Evolutionary conservation across 2,329 filamentous ascomycete genomes (phyloP).

Genomic region (Epichloe hybrida): DNA sequence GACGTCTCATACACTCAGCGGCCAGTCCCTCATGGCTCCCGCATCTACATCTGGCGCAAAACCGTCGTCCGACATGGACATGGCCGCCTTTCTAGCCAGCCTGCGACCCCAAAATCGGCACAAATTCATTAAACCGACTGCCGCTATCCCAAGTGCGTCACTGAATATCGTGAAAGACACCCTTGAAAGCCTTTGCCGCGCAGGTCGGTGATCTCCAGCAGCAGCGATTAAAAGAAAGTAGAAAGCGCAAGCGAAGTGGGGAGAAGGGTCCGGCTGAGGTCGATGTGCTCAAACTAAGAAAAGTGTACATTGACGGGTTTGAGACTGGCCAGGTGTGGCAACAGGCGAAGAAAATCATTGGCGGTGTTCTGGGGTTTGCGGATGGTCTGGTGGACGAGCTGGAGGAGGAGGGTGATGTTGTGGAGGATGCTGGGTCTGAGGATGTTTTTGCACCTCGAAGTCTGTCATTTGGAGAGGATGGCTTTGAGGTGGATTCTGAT

Average conservation of each 20-base stretch:
- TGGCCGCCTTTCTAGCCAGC: constrained; percentile 40
- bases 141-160: constrained; percentile 53
- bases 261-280: constrained; percentile 24
- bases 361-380: constrained; percentile 36
- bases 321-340: constrained; percentile 86
- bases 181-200: constrained; percentile 66
- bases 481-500: constrained; percentile 18
- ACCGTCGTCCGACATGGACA: constrained; percentile 19
- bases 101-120: constrained; percentile 50
- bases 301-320: constrained; percentile 77
- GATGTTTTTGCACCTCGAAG: constrained; percentile 16
- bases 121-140: constrained; percentile 58
- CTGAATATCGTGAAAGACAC: constrained; percentile 66
- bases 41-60: constrained; percentile 23
- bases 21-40: constrained; percentile 30
- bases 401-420: constrained; percentile 35
- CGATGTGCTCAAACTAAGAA: constrained; percentile 60
- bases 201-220: constrained; percentile 62
- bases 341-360: constrained; percentile 74
- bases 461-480: constrained; percentile 16
- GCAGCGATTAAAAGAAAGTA: constrained; percentile 52
- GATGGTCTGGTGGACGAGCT: constrained; percentile 34
- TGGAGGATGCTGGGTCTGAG: constrained; percentile 14
- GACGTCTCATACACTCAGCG: constrained; percentile 50
- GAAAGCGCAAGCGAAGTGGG: constrained; percentile 62